Base-by-base conservation (phyloP, 192 early-diverging fungal species). In the Rhizophagus clarus region DNA sequence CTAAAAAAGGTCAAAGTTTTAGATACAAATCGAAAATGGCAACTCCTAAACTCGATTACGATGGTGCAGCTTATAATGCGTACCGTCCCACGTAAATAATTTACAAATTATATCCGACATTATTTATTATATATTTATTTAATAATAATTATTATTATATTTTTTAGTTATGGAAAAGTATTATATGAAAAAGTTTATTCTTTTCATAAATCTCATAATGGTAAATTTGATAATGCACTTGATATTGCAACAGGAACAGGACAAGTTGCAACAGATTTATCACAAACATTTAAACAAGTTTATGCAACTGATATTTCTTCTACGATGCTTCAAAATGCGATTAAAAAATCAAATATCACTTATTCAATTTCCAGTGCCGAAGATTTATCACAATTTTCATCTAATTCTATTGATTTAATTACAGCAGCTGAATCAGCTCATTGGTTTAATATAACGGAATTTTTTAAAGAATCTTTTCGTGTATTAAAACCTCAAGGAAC, bases 401-500 rank as follows among this genome's bases (percentile, higher is more conserved):
- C 73, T 14, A 68, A 45, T 2, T 81, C 79, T 14, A 79, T 89
- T 12, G 89, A 90, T 79, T 63, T 89, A 28, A 70, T 90, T 14
- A 88, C 88, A 0, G 69, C 83, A 1, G 87, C 86, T 1, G 87
- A 89, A 28, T 86, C 87, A 0, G 73, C 86, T 45, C 88, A 90
- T 67, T 93, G 90, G 90, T 88, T 93, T 28, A 84, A 91, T 40
- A 83, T 88, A 31, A 79, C 82, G 24, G 60, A 56, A 15, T 93
- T 93, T 79, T 91, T 88, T 69, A 82, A 85, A 5, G 89, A 90
- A 74, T 81, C 84, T 60, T 84, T 86, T 67, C 86, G 89, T n/a
- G 88, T 90, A 8, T 83, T 93, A 22, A 90, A 89, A 56, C 89
- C 88, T n/a, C 73, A 61, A 1, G 92, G 92, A 11, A 91, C 90